Evolutionary conservation across 108 stramenopile species (phyloP).

Genomic region (Skeletonema grethae): DNA sequence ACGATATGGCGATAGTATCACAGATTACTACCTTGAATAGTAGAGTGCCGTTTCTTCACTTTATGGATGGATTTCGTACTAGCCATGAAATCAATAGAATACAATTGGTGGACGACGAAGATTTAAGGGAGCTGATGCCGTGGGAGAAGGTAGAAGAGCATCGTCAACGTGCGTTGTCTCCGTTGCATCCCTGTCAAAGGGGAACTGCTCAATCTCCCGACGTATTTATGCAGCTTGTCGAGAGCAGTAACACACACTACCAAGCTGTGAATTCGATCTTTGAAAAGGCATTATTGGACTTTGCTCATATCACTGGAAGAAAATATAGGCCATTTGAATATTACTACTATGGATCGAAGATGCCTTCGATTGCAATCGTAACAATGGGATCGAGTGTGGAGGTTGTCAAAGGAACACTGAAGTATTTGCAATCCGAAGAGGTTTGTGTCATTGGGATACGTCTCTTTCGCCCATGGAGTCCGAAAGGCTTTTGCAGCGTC

Average conservation of each 20-base stretch:
- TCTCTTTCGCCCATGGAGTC: slow-evolving; percentile 62
- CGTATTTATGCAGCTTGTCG: slow-evolving; percentile 72
- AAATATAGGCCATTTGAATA: slow-evolving; percentile 59
- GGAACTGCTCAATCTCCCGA: slow-evolving; percentile 71
- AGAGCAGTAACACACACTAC: slow-evolving; percentile 62
- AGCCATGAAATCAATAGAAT: slow-evolving; percentile 70
- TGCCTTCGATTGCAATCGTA: slow-evolving; percentile 57
- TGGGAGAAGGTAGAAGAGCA: slow-evolving; percentile 67
- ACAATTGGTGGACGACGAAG: slow-evolving; percentile 49
- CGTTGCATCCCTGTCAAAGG: slow-evolving; percentile 68
- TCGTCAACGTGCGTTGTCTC: slow-evolving; percentile 62
- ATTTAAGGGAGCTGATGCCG: slow-evolving; percentile 56
- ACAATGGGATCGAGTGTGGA: slow-evolving; percentile 67
- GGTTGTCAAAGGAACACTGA: slow-evolving; percentile 57
- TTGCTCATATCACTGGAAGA: slow-evolving; percentile 48
- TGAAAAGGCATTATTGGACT: slow-evolving; percentile 47
- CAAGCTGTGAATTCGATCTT: slow-evolving; percentile 42
- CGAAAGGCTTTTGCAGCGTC: slow-evolving; percentile 35
- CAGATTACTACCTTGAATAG: slow-evolving; percentile 63
- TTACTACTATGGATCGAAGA: slow-evolving; percentile 53
- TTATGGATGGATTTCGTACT: slow-evolving; percentile 72
- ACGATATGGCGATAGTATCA: slow-evolving; percentile 65
- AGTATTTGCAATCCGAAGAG: slow-evolving; percentile 52
- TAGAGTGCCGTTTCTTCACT: slow-evolving; percentile 65
- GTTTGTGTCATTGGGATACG: slow-evolving; percentile 58